These are phyloP conservation scores for Selenicereus undatus DNA, from an alignment of 148 eudicot species.

Conservation along the genomic window DNA sequence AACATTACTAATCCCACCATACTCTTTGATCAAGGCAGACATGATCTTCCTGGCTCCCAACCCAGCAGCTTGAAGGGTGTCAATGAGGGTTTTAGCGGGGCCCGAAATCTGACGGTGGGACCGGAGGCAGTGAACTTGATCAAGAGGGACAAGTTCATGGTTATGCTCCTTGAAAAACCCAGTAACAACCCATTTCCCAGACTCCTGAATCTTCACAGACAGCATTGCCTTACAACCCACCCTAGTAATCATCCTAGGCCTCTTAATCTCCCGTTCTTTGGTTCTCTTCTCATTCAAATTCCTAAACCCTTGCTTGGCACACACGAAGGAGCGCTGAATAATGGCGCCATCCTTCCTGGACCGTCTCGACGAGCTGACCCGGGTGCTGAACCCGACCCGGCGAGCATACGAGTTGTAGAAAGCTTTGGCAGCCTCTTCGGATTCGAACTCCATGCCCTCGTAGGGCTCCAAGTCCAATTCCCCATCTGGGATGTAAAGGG, in stretches of 20 bases:
- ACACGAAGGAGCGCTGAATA: constrained; percentile 50
- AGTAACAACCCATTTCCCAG: constrained; percentile 48
- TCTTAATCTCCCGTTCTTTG: constrained; percentile 34
- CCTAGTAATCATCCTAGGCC: constrained; percentile 44
- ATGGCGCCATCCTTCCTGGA: constrained; percentile 47
- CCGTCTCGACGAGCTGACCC: constrained; percentile 48
- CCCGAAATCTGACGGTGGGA: constrained; percentile 56
- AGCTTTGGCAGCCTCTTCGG: constrained; percentile 56
- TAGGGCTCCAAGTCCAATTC: constrained; percentile 41
- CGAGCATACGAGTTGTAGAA: constrained; percentile 60
- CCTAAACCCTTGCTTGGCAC: constrained; percentile 56
- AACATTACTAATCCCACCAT: constrained; percentile 55
- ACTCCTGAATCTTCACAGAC: constrained; percentile 39
- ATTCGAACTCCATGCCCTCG: constrained; percentile 56
- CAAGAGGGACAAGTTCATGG: constrained; percentile 49
- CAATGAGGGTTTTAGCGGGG: constrained; percentile 50
- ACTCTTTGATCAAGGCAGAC: constrained; percentile 50
- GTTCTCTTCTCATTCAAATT: constrained; percentile 38
- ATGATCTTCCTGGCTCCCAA: constrained; percentile 54
- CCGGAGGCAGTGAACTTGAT: constrained; percentile 49
- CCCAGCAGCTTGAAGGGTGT: constrained; percentile 51
- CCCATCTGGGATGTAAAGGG: constrained; percentile 21
- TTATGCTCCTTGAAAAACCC: constrained; percentile 50
- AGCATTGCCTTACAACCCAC: constrained; percentile 53
- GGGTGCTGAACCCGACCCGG: constrained; percentile 51